phyloP scores from a whole-genome alignment of 148 eudicot genomes.

The Dysphania ambrosioides region DNA sequence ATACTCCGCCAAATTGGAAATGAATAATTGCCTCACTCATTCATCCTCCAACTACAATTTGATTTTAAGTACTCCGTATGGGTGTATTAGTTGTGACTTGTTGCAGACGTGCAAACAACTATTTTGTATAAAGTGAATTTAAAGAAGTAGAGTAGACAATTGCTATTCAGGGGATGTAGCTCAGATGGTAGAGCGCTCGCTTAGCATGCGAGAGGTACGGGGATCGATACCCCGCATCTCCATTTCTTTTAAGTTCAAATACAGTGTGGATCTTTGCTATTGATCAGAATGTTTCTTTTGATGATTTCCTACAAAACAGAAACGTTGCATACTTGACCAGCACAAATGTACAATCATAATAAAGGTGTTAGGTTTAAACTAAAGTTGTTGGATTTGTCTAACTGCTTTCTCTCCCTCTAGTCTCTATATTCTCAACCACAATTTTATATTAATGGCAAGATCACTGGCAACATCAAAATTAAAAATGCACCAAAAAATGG shows the following conservation, averaged over 20 bases:
- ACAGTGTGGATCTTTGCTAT: too few species aligned
- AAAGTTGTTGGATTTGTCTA: slow-evolving; percentile 30
- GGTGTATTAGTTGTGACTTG: too few species aligned
- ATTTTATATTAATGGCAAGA: not conserved
- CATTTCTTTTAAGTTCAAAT: too few species aligned
- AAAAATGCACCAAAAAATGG: not conserved
- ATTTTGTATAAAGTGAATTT: too few species aligned
- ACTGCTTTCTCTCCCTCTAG: slow-evolving; percentile 26
- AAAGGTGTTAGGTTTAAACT: not conserved
- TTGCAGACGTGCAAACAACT: too few species aligned
- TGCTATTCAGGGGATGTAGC: slow-evolving; percentile 99
- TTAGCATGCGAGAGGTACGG: slow-evolving; percentile 99
- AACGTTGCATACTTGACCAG: not conserved
- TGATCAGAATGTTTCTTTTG: too few species aligned
- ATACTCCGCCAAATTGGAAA: too few species aligned
- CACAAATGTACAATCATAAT: not conserved
- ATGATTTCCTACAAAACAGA: too few species aligned
- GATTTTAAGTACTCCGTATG: too few species aligned
- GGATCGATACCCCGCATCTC: slow-evolving; percentile 99
- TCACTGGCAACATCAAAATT: slow-evolving; percentile 5
- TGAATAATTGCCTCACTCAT: too few species aligned
- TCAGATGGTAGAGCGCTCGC: slow-evolving; percentile 99
- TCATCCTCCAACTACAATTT: too few species aligned
- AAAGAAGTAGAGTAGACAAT: too few species aligned
- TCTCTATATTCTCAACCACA: slow-evolving; percentile 21